Evolutionary conservation across 352 stramenopile genomes (phyloP).

Genomic region (Pythium aphanidermatum): DNA sequence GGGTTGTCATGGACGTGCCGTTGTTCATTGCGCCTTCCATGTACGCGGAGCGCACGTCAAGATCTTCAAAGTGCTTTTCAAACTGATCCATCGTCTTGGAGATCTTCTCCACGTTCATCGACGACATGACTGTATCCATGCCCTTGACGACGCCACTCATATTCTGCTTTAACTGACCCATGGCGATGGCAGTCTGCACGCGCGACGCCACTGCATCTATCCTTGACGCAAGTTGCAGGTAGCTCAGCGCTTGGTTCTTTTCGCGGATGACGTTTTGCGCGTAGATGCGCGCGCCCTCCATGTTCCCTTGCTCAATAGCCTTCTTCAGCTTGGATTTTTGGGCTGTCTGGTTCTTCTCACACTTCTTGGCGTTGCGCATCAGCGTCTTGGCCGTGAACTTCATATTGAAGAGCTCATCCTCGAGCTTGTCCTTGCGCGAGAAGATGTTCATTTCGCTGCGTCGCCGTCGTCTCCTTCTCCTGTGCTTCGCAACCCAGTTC

Average conservation of each 20-base stretch:
- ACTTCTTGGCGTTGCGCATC: conserved; percentile 94
- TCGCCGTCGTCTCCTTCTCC: background rate
- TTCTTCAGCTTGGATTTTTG: conserved; percentile 97
- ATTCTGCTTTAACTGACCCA: conserved; percentile 91
- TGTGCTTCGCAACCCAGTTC: background rate
- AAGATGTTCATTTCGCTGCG: conserved; percentile 71
- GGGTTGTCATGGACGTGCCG: conserved; percentile 92
- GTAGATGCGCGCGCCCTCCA: conserved; percentile 97
- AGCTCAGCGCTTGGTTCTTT: conserved; percentile 92
- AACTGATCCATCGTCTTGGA: conserved; percentile 98
- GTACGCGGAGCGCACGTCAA: conserved; percentile 97
- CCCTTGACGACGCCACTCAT: conserved; percentile 96
- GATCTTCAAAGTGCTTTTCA: conserved; percentile 98
- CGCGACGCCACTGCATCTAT: conserved; percentile 96
- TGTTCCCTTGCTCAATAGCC: conserved; percentile 94
- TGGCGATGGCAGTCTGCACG: conserved; percentile 96
- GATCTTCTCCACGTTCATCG: conserved; percentile 98
- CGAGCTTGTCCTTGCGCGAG: conserved; percentile 77
- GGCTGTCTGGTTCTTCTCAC: conserved; percentile 95
- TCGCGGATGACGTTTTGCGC: conserved; percentile 88
- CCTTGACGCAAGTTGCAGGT: conserved; percentile 91
- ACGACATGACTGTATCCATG: conserved; percentile 95
- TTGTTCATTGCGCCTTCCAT: conserved; percentile 98
- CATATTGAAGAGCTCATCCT: conserved; percentile 89
- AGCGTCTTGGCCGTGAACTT: conserved; percentile 88